Evolutionary conservation across 257 asterid genomes (phyloP).

Genomic region (Nicotiana paniculata): DNA sequence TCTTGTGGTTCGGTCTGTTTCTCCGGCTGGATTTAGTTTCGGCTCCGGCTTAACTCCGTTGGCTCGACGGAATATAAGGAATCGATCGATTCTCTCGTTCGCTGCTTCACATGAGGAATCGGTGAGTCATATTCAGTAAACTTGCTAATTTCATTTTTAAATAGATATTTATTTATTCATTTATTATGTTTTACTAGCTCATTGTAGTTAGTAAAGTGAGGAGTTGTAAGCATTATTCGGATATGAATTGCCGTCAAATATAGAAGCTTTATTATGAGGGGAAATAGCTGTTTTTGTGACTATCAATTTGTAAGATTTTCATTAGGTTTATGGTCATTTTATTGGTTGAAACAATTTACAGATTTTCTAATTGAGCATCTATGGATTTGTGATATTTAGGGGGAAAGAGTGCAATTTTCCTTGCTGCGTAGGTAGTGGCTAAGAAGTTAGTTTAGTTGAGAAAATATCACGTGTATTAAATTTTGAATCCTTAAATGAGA

Average conservation of each 20-base stretch:
- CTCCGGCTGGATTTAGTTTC: conserved; percentile 16
- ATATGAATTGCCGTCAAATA: neutral
- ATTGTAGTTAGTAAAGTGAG: neutral
- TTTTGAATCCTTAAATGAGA: no score
- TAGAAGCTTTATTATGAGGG: neutral
- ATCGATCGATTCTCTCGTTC: conserved; percentile 37
- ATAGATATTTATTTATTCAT: neutral
- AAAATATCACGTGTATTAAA: neutral
- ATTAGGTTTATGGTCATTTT: neutral
- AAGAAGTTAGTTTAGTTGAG: neutral
- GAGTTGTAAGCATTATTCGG: neutral
- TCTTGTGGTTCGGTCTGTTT: conserved; percentile 13
- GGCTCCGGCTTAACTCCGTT: conserved; percentile 8
- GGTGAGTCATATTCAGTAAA: conserved; percentile 28
- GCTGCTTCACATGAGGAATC: conserved; percentile 82
- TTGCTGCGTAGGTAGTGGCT: neutral
- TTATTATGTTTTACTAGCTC: neutral
- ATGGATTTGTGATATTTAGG: neutral
- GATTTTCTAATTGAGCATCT: neutral
- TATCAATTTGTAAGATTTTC: neutral
- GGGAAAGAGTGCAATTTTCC: neutral
- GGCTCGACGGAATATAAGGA: conserved; percentile 20
- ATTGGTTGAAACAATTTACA: neutral
- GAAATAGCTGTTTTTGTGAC: neutral
- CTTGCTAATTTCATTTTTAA: neutral